Evolutionary conservation across 164 flowering plant genomes (phyloP).

Genomic region (Berberis thunbergii): DNA sequence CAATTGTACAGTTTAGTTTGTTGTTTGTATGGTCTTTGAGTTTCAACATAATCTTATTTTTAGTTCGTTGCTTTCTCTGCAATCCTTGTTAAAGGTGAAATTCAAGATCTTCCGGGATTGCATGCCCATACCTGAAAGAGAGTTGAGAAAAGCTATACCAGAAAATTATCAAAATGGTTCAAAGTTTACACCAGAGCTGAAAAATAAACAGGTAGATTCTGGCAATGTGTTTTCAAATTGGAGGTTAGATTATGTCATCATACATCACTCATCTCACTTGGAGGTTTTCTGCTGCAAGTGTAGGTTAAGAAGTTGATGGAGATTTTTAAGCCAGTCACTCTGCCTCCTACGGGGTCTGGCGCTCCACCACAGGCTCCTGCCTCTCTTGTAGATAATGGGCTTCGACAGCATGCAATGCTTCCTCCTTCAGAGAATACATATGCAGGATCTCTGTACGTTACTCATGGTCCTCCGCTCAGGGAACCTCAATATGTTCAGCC

Average conservation of each 20-base stretch:
- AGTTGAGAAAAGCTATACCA: not conserved
- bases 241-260: not conserved
- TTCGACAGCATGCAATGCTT: conserved; percentile 5
- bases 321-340: not conserved
- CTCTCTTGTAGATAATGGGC: conserved; percentile 1
- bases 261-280: not conserved
- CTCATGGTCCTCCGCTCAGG: not conserved
- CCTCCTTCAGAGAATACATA: conserved; percentile 13
- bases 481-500: conserved; percentile 11
- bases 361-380: not conserved
- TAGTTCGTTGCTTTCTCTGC: not conserved
- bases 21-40: not conserved
- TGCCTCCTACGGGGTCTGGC: not conserved
- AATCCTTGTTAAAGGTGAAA: conserved; percentile 9
- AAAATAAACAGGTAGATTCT: not conserved
- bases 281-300: not conserved
- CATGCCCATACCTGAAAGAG: not conserved
- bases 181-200: not conserved
- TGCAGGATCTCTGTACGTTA: not conserved
- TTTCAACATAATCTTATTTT: not conserved
- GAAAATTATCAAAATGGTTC: not conserved
- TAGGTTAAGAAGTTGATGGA: conserved; percentile 2
- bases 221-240: not conserved
- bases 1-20: not conserved
- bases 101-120: not conserved